Conservation (phyloP, 768 basidiomycete genomes). For the Trametes cinnabarina region DNA sequence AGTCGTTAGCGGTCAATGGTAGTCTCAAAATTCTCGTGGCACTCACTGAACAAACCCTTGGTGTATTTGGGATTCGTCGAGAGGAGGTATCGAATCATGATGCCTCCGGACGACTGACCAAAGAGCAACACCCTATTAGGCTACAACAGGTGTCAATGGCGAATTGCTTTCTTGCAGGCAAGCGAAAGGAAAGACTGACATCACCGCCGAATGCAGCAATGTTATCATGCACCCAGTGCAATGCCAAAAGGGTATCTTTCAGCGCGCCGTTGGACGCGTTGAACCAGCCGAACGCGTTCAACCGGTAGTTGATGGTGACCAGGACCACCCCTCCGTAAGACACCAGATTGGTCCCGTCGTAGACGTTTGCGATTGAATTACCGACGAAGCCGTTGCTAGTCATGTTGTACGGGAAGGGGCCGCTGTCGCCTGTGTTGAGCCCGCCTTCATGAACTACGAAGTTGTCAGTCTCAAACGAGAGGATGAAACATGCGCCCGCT, state of each 20-base stretch:
- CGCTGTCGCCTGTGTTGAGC: conserved; percentile 12
- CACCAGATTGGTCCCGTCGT: conserved; percentile 12
- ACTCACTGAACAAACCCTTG: conserved; percentile 11
- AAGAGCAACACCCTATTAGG: conserved; percentile 7
- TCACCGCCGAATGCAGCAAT: conserved; percentile 14
- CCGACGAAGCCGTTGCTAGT: conserved; percentile 13
- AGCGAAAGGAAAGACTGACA: too few relatives aligned
- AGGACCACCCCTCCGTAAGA: conserved; percentile 14
- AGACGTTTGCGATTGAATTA: conserved; percentile 8
- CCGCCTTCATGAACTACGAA: conserved; percentile 9
- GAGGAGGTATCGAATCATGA: conserved; percentile 12
- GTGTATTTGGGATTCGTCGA: conserved; percentile 7
- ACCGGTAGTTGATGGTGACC: conserved; percentile 10
- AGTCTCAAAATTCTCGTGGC: neutral
- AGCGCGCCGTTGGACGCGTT: conserved; percentile 13
- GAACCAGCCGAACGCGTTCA: conserved; percentile 14
- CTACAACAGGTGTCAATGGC: neutral
- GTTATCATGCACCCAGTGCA: conserved; percentile 15
- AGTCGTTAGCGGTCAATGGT: neutral
- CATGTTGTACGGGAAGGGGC: conserved; percentile 14
- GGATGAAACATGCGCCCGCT: too few relatives aligned
- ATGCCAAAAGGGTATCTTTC: conserved; percentile 7
- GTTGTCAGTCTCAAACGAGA: too few relatives aligned
- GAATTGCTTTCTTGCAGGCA: too few relatives aligned
- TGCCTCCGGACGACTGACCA: conserved; percentile 9